Evolutionary conservation across 2,329 filamentous ascomycete species (phyloP).

Genomic region (Pseudopithomyces maydicus): DNA sequence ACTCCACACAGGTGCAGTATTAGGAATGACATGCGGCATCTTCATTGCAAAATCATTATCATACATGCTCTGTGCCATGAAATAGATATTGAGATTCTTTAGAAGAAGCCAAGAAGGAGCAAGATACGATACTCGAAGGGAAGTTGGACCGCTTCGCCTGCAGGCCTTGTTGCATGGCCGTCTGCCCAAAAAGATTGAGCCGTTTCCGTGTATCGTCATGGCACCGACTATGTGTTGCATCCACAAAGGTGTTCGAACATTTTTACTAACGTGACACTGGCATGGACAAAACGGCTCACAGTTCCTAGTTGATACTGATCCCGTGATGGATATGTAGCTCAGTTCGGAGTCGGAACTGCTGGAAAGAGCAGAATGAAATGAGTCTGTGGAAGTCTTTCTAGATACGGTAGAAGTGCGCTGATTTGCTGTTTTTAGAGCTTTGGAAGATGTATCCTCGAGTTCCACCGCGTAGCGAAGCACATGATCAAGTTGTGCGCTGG

Average conservation of each 20-base stretch:
- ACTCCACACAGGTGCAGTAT: conserved; percentile 4
- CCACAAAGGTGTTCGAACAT: conserved; percentile 5
- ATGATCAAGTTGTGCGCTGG: neutral
- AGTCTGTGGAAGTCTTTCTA: neutral
- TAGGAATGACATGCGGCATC: conserved; percentile 9
- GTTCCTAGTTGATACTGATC: neutral
- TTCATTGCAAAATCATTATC: neutral
- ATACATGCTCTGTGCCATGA: neutral
- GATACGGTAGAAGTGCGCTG: neutral
- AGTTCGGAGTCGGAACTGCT: neutral
- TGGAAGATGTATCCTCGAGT: neutral
- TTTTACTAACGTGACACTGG: conserved; percentile 7
- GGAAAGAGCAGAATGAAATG: neutral
- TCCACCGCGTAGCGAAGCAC: neutral
- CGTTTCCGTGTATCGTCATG: conserved; percentile 9
- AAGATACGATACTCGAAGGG: conserved; percentile 6
- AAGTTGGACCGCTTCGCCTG: conserved; percentile 3
- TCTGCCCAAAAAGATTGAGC: conserved; percentile 5
- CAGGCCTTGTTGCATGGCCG: conserved; percentile 9
- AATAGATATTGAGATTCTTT: conserved; percentile 3
- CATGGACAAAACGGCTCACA: conserved; percentile 14
- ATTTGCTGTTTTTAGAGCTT: too few relatives aligned
- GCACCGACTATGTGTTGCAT: conserved; percentile 3
- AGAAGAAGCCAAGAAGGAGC: conserved; percentile 7
- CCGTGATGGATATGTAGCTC: neutral